Percentiles rank a stretch among this genome's conserved stretches.
Conservation (phyloP, 2,329 filamentous ascomycete genomes). For the Alternaria alternata region DNA sequence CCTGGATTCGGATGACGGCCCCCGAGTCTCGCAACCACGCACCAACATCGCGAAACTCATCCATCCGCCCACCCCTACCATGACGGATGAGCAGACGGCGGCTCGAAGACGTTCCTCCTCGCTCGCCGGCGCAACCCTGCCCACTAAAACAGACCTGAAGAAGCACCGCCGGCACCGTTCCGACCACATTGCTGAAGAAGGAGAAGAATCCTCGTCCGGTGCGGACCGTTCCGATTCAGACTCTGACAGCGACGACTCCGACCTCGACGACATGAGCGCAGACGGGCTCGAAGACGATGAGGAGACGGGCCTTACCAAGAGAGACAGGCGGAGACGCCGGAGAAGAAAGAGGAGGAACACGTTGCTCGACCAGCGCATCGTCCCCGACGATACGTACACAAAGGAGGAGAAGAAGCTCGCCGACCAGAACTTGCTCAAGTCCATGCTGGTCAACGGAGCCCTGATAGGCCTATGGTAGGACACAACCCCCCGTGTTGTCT, state of each 20-base stretch:
- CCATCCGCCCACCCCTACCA: conserved; percentile 44
- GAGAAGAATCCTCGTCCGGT: conserved; percentile 38
- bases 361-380: conserved; percentile 75
- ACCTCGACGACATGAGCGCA: conserved; percentile 68
- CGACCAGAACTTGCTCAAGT: conserved; percentile 75
- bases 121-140: conserved; percentile 38
- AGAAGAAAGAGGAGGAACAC: conserved; percentile 73
- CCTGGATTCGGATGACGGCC: conserved; percentile 29
- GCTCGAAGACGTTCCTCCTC: conserved; percentile 48
- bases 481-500: not conserved
- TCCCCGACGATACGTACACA: conserved; percentile 62
- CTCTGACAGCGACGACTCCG: conserved; percentile 59
- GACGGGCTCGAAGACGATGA: conserved; percentile 83
- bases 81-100: conserved; percentile 39
- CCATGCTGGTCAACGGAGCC: conserved; percentile 75
- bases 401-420: conserved; percentile 77
- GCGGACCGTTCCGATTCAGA: conserved; percentile 42
- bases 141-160: conserved; percentile 31
- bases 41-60: conserved; percentile 38
- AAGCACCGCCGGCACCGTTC: conserved; percentile 41
- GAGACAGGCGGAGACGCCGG: conserved; percentile 73
- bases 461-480: conserved; percentile 82
- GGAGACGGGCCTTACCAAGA: conserved; percentile 82
- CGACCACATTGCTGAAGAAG: conserved; percentile 47
- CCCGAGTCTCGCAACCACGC: conserved; percentile 21